Percentiles rank a stretch among this genome's conserved stretches.
Conservation (phyloP, 2,329 filamentous ascomycete genomes). For the Chaetomiaceae sp. region DNA sequence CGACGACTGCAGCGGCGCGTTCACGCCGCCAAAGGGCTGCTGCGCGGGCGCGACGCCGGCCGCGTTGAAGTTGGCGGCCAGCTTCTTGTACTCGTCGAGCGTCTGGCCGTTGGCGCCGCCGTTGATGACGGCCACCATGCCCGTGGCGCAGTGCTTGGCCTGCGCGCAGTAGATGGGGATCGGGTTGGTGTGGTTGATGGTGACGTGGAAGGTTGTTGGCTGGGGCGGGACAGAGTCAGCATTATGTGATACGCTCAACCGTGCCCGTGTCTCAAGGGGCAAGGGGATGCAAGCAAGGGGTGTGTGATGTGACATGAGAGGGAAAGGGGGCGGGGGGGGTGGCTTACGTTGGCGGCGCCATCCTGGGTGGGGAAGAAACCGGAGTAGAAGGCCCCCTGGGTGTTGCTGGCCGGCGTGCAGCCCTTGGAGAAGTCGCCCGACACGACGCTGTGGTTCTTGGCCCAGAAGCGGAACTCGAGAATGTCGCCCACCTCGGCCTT, state of each 20-base stretch:
- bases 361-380: constrained; percentile 38
- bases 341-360: constrained; percentile 16
- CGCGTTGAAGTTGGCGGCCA: constrained; percentile 15
- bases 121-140: constrained; percentile 43
- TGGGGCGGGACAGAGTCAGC: not conserved
- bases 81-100: constrained; percentile 16
- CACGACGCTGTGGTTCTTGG: constrained; percentile 45
- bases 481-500: constrained; percentile 43
- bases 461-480: constrained; percentile 50
- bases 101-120: constrained; percentile 8
- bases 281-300: no score
- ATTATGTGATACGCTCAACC: no score
- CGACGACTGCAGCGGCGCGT: constrained; percentile 5
- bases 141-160: constrained; percentile 40
- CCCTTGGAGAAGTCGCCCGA: constrained; percentile 28
- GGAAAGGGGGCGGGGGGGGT: not conserved
- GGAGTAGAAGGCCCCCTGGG: constrained; percentile 38
- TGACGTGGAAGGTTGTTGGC: constrained; percentile 34
- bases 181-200: constrained; percentile 35
- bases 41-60: constrained; percentile 14
- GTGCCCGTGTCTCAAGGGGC: no score
- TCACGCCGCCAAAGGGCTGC: constrained; percentile 18
- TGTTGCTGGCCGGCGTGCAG: constrained; percentile 35
- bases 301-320: not conserved
- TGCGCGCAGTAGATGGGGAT: constrained; percentile 43